Evolutionary conservation across 106 monocot genomes (phyloP), one percentile per base, ranked within the genome.

Genomic region (Iris macrosiphon): DNA sequence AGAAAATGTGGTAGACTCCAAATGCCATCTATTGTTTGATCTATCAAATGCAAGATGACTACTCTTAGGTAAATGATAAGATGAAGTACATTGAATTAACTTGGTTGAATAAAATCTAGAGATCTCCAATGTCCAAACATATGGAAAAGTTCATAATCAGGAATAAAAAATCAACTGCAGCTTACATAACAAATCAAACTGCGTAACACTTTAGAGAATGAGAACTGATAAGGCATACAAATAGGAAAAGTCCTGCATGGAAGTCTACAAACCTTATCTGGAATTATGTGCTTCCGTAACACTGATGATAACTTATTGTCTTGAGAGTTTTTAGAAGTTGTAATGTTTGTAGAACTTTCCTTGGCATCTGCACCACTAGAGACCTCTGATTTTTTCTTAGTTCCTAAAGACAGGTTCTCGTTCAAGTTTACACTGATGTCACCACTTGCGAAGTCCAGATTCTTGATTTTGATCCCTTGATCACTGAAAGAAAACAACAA

Each of bases 211-310:
- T 37, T 55, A 38, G 2, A 38, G 21, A 51, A 7, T 15, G 7
- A 52, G 9, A 21, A 16, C n/a, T 4, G 47, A 47, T 22, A 19
- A 45, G 32, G 31, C n/a, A 31, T 52, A 47, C n/a, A 41, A 29
- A 39, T 11, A 40, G 13, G 8, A 52, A 15, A 52, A 14, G 17
- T 15, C n/a, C 22, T 15, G 19, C 24, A 58, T 14, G 27, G 8
- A 16, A 67, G 15, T 63, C 24, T 41, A 59, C 75, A 43, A 69
- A 96, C 96, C 96, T 96, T 90, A 55, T 90, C 96, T 21, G 96
- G 96, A 59, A 60, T 48, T 47, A 83, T 71, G 49, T 65, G 52
- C 47, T 83, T 96, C 70, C 74, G 77, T 47, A 82, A 61, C 20
- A 51, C 19, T 16, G 56, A 34, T 40, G 77, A 75, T 21, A 52